Percentiles rank a stretch among this genome's conserved stretches.
phyloP scores from a whole-genome alignment of 2,329 filamentous ascomycete genomes.

The Epichloe gansuensis region DNA sequence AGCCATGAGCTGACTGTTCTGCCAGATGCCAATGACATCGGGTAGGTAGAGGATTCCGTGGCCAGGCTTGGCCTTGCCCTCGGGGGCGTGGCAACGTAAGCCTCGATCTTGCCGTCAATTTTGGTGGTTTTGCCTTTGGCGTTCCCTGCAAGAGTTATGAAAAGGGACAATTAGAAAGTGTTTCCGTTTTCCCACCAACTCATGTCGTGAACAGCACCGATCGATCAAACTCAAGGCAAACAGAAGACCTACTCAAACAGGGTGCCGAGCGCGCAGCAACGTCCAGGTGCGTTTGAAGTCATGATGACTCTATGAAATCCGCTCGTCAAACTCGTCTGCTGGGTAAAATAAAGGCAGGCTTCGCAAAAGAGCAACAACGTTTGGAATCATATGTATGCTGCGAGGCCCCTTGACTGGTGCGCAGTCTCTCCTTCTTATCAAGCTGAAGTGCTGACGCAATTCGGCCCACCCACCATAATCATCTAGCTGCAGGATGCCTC shows the following conservation, averaged over 20 bases:
- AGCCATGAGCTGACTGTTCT: conserved; percentile 30
- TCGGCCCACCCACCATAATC: background rate
- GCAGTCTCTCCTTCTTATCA: background rate
- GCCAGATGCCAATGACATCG: conserved; percentile 27
- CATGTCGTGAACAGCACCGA: too few species aligned
- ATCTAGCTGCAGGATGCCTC: background rate
- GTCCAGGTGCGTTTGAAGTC: conserved; percentile 40
- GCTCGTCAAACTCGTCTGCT: background rate
- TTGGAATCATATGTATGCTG: background rate
- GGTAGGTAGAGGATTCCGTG: conserved; percentile 24
- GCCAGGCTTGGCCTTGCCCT: conserved; percentile 14
- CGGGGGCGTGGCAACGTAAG: conserved; percentile 38
- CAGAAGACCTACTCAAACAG: conserved; percentile 37
- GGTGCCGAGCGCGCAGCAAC: conserved; percentile 41
- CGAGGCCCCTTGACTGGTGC: background rate
- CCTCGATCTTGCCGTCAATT: conserved; percentile 29
- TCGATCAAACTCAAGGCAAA: too few species aligned
- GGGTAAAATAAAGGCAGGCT: background rate
- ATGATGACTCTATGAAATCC: conserved; percentile 19
- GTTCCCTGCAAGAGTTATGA: conserved; percentile 23
- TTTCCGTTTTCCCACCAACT: too few species aligned
- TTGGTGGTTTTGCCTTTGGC: conserved; percentile 32
- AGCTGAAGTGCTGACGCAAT: background rate
- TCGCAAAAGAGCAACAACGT: background rate
- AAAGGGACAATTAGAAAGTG: background rate